Evolutionary conservation across 2,329 filamentous ascomycete species (phyloP), one percentile per base, ranked within the genome.

Genomic region (Cladosporium sp.): DNA sequence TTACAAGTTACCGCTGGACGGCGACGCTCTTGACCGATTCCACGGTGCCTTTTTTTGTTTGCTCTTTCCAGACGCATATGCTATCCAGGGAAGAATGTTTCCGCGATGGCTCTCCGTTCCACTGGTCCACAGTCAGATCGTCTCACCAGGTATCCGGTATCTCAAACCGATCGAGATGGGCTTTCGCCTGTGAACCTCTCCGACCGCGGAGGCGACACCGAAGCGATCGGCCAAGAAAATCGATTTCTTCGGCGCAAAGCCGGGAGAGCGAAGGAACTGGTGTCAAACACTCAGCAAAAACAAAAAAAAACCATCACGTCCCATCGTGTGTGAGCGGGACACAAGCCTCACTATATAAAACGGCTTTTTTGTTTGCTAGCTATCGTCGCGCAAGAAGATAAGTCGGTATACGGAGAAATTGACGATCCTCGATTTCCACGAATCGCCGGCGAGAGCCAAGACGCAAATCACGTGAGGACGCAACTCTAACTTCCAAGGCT

Each of bases 261-360:
- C 30, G 52, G 52, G 26, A 55, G 26, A 55, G 26, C 55, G 55
- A 58, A 36, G 55, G 55, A 41, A 36, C 11, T 41, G 55, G 55
- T 34, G 55, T 34, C 55, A 41, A 58, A 58, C 41, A 21, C n/a
- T 11, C 41, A 47, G 38, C 38, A n/a, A 44, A 41, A n/a, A 36
- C 11, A 36, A 36, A 36, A 10, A 36, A 10, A 24, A 24, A 24
- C 38, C 38, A n/a, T 44, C 38, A n/a, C 38, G 18, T 11, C n/a
- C 41, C 41, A 47, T 21, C 38, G 18, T 10, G 41, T 12, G 41
- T 12, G 41, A 11, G 41, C 41, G 41, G n/a, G n/a, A 21, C n/a
- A 47, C n/a, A 12, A 21, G n/a, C 4, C 3, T 21, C 8, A 18
- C n/a, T 47, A 47, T 24, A 47, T 24, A 47, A n/a, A n/a, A n/a